Evolutionary conservation across 192 early-diverging fungal genomes (phyloP).

Genomic region (Gamsiella multidivaricata): DNA sequence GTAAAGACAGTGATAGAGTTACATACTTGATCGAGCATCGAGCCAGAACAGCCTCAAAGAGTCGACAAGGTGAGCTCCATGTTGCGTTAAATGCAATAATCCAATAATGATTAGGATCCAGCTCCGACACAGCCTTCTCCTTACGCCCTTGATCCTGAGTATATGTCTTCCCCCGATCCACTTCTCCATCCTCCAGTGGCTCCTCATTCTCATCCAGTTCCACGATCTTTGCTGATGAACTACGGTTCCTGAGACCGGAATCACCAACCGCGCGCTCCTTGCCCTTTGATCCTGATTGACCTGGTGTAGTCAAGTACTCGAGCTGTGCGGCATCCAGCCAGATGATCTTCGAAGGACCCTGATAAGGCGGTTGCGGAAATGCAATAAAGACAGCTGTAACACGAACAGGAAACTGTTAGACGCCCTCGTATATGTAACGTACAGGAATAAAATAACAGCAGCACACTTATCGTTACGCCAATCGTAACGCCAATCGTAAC

Average conservation of each 20-base stretch:
- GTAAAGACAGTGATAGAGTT: neutral
- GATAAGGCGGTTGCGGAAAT: slow-evolving; percentile 66
- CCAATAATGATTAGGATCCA: slow-evolving; percentile 59
- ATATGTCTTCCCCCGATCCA: slow-evolving; percentile 8
- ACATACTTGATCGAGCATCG: slow-evolving; percentile 59
- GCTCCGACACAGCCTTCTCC: neutral
- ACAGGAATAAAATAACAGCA: too few species aligned
- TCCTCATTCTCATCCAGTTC: slow-evolving; percentile 45
- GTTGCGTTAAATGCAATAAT: slow-evolving; percentile 61
- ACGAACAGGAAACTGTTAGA: too few species aligned
- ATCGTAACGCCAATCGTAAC: too few species aligned
- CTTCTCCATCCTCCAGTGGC: slow-evolving; percentile 1
- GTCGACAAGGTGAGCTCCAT: slow-evolving; percentile 62
- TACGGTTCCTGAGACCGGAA: slow-evolving; percentile 5
- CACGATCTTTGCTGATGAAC: slow-evolving; percentile 29
- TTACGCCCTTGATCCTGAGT: neutral
- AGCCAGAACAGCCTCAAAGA: slow-evolving; percentile 64
- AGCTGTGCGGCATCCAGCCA: slow-evolving; percentile 52
- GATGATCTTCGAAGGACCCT: slow-evolving; percentile 59
- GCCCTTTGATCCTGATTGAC: slow-evolving; percentile 15
- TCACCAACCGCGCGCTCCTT: slow-evolving; percentile 2
- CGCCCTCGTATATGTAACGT: too few species aligned
- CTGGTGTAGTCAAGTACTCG: slow-evolving; percentile 31
- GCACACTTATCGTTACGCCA: too few species aligned
- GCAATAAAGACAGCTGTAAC: slow-evolving; percentile 40